Evolutionary conservation across 208 protist genomes (phyloP).

Genomic region (Wallacemonas rigidus): DNA sequence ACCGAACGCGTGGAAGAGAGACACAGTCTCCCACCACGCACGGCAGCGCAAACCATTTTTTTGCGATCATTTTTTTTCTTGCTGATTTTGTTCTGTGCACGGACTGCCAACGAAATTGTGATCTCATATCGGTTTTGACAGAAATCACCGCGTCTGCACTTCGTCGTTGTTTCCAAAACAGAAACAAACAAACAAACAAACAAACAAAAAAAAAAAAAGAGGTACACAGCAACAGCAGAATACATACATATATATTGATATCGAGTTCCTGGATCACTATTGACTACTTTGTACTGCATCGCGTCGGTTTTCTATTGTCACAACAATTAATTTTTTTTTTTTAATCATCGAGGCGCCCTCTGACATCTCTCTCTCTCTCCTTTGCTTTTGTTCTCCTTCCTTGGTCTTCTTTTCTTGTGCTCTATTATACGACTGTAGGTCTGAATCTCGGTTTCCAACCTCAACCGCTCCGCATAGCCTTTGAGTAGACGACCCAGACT

Average conservation of each 20-base stretch:
- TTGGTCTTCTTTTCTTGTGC: constrained; percentile 11
- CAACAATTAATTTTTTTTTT: neutral
- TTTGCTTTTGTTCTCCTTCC: constrained; percentile 10
- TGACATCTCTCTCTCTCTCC: neutral
- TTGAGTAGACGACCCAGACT: too few relatives aligned
- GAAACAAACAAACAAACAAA: neutral
- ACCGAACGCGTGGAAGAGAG: too few relatives aligned
- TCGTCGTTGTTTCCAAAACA: neutral
- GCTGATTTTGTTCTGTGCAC: too few relatives aligned
- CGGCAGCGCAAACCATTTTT: neutral
- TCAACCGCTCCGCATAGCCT: too few relatives aligned
- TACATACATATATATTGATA: too few relatives aligned
- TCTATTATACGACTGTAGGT: constrained; percentile 1
- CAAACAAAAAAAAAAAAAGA: neutral
- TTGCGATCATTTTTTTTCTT: neutral
- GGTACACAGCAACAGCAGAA: neutral
- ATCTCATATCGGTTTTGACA: too few relatives aligned
- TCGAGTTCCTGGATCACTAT: too few relatives aligned
- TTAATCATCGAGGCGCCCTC: neutral
- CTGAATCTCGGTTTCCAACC: too few relatives aligned
- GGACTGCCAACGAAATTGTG: too few relatives aligned
- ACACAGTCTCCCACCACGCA: neutral
- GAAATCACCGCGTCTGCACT: neutral
- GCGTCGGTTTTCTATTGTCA: too few relatives aligned
- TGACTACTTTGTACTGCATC: too few relatives aligned